Percentiles rank a stretch among this genome's conserved stretches.
Conservation (phyloP, 805 yeast species). For the Metahyphopichia silvanorum region DNA sequence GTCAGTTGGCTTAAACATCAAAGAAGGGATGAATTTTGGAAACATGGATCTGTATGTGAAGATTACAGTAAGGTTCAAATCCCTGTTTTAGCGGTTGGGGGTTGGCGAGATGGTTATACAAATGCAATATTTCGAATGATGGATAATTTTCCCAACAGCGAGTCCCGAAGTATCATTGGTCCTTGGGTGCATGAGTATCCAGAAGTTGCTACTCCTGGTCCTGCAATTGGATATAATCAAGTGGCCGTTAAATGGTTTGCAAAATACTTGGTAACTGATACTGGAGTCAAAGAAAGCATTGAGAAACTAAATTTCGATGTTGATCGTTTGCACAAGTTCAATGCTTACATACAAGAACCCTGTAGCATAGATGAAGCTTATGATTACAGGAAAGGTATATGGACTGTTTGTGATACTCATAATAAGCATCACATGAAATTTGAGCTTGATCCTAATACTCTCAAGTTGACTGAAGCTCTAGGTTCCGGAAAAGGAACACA, state of each 20-base stretch:
- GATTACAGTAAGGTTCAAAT: constrained; percentile 32
- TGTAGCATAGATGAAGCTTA: constrained; percentile 35
- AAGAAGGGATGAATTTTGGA: constrained; percentile 44
- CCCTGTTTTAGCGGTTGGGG: constrained; percentile 44
- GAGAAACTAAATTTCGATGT: constrained; percentile 2
- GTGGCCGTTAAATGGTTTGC: constrained; percentile 39
- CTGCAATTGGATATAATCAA: constrained; percentile 43
- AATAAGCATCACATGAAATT: constrained; percentile 4
- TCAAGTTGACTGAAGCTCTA: background rate
- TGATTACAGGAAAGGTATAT: constrained; percentile 32
- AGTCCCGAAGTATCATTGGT: constrained; percentile 34
- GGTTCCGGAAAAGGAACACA: background rate
- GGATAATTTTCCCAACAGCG: constrained; percentile 31
- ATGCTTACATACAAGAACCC: constrained; percentile 45
- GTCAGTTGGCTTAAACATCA: constrained; percentile 43
- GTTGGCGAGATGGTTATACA: constrained; percentile 49
- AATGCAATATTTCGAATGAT: constrained; percentile 43
- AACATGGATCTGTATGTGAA: constrained; percentile 45
- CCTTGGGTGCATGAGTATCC: constrained; percentile 52
- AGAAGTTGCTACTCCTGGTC: constrained; percentile 45
- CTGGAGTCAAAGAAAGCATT: constrained; percentile 12
- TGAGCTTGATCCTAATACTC: constrained; percentile 9
- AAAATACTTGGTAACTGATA: constrained; percentile 29
- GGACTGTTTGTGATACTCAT: constrained; percentile 23
- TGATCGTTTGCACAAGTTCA: constrained; percentile 22